A percentile compares a stretch with the other conserved stretches of the same genome.
phyloP scores from a whole-genome alignment of 1,284 basidiomycete species.

The Ceratobasidium papillatum region DNA sequence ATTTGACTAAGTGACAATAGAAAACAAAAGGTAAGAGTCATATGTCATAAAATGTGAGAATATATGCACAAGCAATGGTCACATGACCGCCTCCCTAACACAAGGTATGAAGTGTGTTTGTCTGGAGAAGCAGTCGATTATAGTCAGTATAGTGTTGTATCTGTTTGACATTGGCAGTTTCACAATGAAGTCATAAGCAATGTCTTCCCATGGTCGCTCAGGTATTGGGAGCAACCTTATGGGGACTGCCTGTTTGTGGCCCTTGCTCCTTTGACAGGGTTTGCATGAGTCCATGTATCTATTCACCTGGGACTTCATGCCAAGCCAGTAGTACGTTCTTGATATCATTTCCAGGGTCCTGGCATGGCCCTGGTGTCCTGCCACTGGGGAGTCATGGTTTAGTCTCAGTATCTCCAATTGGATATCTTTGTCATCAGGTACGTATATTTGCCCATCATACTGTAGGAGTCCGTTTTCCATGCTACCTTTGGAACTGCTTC shows the following conservation, averaged over 20 bases:
- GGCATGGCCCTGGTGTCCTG: constrained; percentile 50
- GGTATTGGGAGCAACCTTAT: constrained; percentile 52
- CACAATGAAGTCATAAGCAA: constrained; percentile 59
- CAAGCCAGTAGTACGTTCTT: constrained; percentile 50
- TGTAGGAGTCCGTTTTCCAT: too few relatives aligned
- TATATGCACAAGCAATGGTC: too few relatives aligned
- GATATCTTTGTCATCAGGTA: too few relatives aligned
- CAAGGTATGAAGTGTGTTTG: too few relatives aligned
- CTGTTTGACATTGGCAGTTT: constrained; percentile 53
- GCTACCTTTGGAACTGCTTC: too few relatives aligned
- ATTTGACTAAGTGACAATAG: too few relatives aligned
- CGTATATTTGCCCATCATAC: too few relatives aligned
- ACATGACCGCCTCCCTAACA: too few relatives aligned
- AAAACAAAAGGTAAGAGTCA: too few relatives aligned
- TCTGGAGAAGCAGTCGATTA: constrained; percentile 56
- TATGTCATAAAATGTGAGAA: too few relatives aligned
- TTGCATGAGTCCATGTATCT: constrained; percentile 53
- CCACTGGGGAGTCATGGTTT: constrained; percentile 49
- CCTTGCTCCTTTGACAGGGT: constrained; percentile 50
- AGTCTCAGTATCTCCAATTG: too few relatives aligned
- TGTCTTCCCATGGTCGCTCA: constrained; percentile 53
- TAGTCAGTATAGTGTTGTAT: constrained; percentile 55
- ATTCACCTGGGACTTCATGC: constrained; percentile 49
- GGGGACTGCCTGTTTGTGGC: constrained; percentile 52
- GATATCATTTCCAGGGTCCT: constrained; percentile 49